Evolutionary conservation across 345 rosid species (phyloP).

Genomic region (Euphorbia lathyris): DNA sequence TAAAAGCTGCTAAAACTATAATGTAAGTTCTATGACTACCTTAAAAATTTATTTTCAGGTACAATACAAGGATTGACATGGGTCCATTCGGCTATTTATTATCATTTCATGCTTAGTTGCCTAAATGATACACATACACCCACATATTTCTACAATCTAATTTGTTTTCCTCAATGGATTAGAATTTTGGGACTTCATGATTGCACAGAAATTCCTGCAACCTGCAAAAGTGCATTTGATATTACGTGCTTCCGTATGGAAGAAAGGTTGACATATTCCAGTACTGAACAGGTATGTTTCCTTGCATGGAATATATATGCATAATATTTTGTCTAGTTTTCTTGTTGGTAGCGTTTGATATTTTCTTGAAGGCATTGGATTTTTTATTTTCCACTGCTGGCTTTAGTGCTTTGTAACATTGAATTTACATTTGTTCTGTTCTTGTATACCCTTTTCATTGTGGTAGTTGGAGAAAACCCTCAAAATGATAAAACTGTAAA

Average conservation of each 20-base stretch:
- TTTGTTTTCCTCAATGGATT: conserved; percentile 18
- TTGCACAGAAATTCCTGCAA: conserved; percentile 53
- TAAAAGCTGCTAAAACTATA: conserved; percentile 64
- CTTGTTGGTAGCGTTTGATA: too few species aligned
- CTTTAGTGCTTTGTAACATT: too few species aligned
- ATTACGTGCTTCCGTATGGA: conserved; percentile 76
- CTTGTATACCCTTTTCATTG: too few species aligned
- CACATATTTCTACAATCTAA: conserved; percentile 1
- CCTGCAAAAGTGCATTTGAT: conserved; percentile 58
- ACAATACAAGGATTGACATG: background rate
- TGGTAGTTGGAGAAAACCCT: too few species aligned
- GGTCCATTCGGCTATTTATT: background rate
- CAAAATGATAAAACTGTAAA: background rate
- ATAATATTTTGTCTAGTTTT: too few species aligned
- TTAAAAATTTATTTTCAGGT: too few species aligned
- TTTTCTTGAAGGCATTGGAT: too few species aligned
- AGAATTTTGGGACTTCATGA: conserved; percentile 77
- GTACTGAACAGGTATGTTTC: conserved; percentile 66
- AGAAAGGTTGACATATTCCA: conserved; percentile 66
- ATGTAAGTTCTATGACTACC: conserved; percentile 38
- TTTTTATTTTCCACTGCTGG: too few species aligned
- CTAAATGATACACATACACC: background rate
- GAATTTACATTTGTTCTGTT: too few species aligned
- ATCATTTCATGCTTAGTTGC: background rate
- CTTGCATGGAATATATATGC: background rate